Conservation (phyloP, 2,329 filamentous ascomycete species). For the Hypoxylon sp. region DNA sequence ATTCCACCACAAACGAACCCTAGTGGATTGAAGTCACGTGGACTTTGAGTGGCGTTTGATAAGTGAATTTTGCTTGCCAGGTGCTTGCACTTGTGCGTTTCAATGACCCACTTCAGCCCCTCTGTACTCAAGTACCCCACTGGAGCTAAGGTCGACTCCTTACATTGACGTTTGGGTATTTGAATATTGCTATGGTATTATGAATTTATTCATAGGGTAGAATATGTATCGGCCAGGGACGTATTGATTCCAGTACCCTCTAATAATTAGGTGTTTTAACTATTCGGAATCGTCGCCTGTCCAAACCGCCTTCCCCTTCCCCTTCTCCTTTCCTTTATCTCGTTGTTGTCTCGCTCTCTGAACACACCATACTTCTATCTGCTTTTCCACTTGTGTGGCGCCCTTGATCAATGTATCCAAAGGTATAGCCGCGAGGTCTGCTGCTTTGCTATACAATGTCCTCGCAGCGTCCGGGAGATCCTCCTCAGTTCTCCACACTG, state of each 20-base stretch:
- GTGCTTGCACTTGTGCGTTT: not conserved
- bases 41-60: slow-evolving; percentile 12
- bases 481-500: slow-evolving; percentile 55
- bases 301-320: slow-evolving; percentile 42
- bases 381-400: slow-evolving; percentile 57
- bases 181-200: not conserved
- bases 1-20: slow-evolving; percentile 42
- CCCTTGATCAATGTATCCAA: slow-evolving; percentile 55
- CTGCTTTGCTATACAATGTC: slow-evolving; percentile 60
- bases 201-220: not conserved
- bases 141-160: not conserved
- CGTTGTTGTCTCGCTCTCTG: slow-evolving; percentile 48
- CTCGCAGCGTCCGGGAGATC: slow-evolving; percentile 61
- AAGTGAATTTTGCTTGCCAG: not conserved
- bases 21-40: slow-evolving; percentile 45
- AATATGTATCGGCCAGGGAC: not conserved
- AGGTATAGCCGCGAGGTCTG: slow-evolving; percentile 57
- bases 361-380: slow-evolving; percentile 55
- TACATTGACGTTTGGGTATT: not conserved
- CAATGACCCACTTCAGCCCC: not conserved
- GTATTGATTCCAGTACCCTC: not conserved
- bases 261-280: not conserved
- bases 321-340: slow-evolving; percentile 48
- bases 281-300: slow-evolving; percentile 28
- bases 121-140: not conserved